Percentiles rank a stretch among this genome's conserved stretches.
These are phyloP conservation scores for Haplographium delicatum DNA, from an alignment of 495 filamentous ascomycete species.

Conservation along the genomic window DNA sequence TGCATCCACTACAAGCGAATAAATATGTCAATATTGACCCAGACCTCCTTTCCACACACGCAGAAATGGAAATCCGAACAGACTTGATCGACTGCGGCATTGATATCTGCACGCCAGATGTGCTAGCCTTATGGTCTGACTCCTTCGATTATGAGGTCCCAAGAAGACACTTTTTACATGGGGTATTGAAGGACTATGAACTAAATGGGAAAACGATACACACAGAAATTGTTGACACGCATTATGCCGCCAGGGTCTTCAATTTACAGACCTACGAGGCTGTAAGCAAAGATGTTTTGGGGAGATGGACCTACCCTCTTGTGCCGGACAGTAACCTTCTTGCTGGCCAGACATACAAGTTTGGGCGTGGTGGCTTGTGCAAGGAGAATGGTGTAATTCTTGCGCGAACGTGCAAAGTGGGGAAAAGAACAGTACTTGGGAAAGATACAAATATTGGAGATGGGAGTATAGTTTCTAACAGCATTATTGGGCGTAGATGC, in stretches of 20 bases:
- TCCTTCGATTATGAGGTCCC: constrained; percentile 95
- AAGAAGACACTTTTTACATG: constrained; percentile 80
- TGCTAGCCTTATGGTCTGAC: constrained; percentile 91
- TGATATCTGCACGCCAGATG: constrained; percentile 96
- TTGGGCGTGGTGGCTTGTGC: constrained; percentile 60
- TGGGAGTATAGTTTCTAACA: constrained; percentile 60
- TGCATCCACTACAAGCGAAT: constrained; percentile 42
- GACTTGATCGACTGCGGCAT: constrained; percentile 94
- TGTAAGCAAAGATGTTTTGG: constrained; percentile 81
- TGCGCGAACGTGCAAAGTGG: constrained; percentile 64
- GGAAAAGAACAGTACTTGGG: constrained; percentile 59
- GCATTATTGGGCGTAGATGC: constrained; percentile 76
- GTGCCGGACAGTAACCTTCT: constrained; percentile 85
- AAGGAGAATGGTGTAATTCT: constrained; percentile 65
- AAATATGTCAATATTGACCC: constrained; percentile 64
- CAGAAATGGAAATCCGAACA: constrained; percentile 71
- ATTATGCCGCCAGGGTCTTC: constrained; percentile 74
- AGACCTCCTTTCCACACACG: constrained; percentile 56
- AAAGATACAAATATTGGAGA: constrained; percentile 69
- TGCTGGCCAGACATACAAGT: constrained; percentile 66
- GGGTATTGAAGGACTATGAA: constrained; percentile 93
- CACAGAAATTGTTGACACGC: constrained; percentile 77
- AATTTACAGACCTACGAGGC: constrained; percentile 88
- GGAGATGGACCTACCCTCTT: constrained; percentile 88
- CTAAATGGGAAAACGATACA: constrained; percentile 94